Conservation (phyloP, 768 basidiomycete species). For the Suillus americanus region DNA sequence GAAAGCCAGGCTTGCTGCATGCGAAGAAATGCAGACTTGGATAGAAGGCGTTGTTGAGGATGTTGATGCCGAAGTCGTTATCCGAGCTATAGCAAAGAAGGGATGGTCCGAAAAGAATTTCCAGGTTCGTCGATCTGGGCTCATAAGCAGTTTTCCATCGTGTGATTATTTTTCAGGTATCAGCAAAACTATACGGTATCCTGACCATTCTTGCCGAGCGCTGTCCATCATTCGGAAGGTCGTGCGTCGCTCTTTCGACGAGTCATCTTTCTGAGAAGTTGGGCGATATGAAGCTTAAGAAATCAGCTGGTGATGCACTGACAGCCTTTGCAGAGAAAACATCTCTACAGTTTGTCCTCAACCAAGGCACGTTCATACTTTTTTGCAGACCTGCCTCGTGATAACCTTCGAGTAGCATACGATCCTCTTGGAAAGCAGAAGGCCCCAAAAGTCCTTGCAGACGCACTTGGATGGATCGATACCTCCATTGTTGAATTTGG, state of each 20-base stretch:
- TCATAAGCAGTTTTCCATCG: conserved; percentile 1
- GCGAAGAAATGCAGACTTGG: conserved; percentile 87
- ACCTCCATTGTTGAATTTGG: conserved; percentile 88
- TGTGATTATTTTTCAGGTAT: conserved; percentile 58
- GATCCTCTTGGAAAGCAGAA: conserved; percentile 94
- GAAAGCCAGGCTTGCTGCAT: conserved; percentile 86
- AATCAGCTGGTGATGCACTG: conserved; percentile 90
- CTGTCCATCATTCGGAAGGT: conserved; percentile 81
- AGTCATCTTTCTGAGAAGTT: conserved; percentile 89
- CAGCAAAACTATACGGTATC: conserved; percentile 82
- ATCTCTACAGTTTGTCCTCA: conserved; percentile 90
- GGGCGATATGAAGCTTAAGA: conserved; percentile 95
- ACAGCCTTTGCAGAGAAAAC: conserved; percentile 85
- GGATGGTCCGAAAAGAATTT: conserved; percentile 99
- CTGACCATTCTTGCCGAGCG: conserved; percentile 70
- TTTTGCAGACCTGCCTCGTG: conserved; percentile 8
- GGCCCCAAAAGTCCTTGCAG: conserved; percentile 94
- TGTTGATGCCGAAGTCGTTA: conserved; percentile 84
- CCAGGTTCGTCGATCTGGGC: conserved; percentile 53
- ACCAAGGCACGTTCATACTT: conserved; percentile 63
- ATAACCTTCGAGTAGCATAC: conserved; percentile 58
- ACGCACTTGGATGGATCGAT: conserved; percentile 88
- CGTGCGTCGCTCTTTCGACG: conserved; percentile 79
- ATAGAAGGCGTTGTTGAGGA: conserved; percentile 62
- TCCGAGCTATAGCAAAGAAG: conserved; percentile 86